Evolutionary conservation across 2,329 filamentous ascomycete genomes (phyloP), one percentile per base, ranked within the genome.

Genomic region (Metarhizium anisopliae): DNA sequence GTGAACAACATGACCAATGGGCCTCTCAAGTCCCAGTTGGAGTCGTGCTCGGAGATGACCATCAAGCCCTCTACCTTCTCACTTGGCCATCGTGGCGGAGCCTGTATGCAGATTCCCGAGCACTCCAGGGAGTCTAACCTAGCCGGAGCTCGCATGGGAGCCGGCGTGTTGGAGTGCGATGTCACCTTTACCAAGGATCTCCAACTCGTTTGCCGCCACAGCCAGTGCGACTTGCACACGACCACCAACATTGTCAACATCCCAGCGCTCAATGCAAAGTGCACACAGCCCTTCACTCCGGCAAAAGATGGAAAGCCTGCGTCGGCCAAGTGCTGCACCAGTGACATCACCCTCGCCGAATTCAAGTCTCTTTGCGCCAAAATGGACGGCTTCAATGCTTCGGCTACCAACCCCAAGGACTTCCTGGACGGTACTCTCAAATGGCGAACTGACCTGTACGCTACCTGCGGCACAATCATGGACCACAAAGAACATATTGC

Each of bases 281-380:
- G 84, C 71, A 81, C 78, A 2, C 66, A 69, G 53, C 83, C 82
- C 0, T 88, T 88, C 68, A 69, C 67, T n/a, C 80, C 84, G 0
- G 77, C 81, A 4, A 67, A 68, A 16, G 70, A 75, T 59, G 80
- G 77, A 53, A 63, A 62, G 55, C 64, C 73, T 1, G 86, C 86
- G 1, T 75, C 72, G 16, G 85, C 84, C 13, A 81, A 80, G 60
- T 89, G 86, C 75, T 89, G 86, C 75, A 88, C 86, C 2, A 83
- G 78, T 62, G 86, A 89, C 65, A 81, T 89, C 64, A 88, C 85
- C 1, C 71, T 86, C 40, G 75, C 75, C 50, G 86, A 89, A 69
- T 88, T 82, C 75, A 81, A 83, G 68, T 74, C 77, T 5, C 78
- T 89, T 5, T 89, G 86, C 70, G 79, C 79, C 63, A 88, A 87